Conservation (phyloP, 129 eudicot species). For the Artemisia tridentata region DNA sequence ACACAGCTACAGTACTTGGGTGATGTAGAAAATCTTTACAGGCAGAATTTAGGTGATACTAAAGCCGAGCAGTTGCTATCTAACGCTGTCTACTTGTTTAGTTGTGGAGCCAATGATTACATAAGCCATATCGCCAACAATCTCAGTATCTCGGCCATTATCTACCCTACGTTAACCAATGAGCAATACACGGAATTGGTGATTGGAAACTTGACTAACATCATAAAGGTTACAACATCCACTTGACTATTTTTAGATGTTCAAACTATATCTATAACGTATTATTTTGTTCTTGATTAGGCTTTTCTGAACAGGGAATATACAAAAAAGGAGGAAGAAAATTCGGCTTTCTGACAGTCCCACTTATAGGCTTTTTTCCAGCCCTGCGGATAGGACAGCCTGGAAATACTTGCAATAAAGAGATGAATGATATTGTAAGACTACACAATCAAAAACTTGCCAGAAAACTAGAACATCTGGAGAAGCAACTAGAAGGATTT, state of each 20-base stretch:
- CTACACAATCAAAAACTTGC: conserved; percentile 32
- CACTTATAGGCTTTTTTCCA: conserved; percentile 52
- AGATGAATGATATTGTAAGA: conserved; percentile 19
- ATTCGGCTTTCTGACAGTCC: conserved; percentile 38
- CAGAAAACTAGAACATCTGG: conserved; percentile 9
- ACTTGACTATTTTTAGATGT: not conserved
- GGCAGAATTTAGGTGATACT: conserved; percentile 22
- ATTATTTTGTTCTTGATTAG: not conserved
- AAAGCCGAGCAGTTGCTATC: conserved; percentile 26
- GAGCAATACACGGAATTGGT: conserved; percentile 41
- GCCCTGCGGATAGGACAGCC: conserved; percentile 15
- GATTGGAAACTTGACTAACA: conserved; percentile 38
- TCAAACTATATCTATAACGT: too few species aligned
- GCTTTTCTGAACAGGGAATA: conserved; percentile 36
- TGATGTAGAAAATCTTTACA: conserved; percentile 26
- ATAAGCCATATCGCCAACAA: conserved; percentile 17
- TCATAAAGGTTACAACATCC: conserved; percentile 30
- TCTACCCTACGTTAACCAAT: conserved; percentile 7
- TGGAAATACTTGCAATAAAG: conserved; percentile 31
- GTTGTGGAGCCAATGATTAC: conserved; percentile 56
- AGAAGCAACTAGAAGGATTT: conserved; percentile 37
- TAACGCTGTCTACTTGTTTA: conserved; percentile 52
- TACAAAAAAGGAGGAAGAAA: conserved; percentile 52
- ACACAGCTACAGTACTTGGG: conserved; percentile 41
- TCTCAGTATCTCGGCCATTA: too few species aligned